phyloP scores from a whole-genome alignment of 371 early-diverging fungal genomes.

The Mucor ambiguus region DNA sequence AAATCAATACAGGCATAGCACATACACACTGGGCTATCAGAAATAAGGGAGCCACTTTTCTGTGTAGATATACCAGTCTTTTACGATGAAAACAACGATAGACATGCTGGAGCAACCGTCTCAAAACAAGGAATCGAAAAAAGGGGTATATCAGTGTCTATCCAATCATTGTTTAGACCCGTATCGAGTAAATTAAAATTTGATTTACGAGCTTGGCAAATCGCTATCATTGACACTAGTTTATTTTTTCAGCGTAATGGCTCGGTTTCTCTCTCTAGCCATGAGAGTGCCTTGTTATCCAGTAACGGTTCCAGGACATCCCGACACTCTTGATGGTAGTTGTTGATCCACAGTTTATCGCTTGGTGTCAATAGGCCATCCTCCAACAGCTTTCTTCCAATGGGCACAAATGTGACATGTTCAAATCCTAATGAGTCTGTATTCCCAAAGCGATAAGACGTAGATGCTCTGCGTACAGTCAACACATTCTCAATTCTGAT shows the following conservation, averaged over 20 bases:
- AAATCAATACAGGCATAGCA: not conserved
- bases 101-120: not conserved
- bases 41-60: not conserved
- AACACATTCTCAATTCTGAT: constrained; percentile 97
- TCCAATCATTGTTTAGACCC: not conserved
- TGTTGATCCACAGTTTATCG: constrained; percentile 85
- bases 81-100: not conserved
- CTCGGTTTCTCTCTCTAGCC: constrained; percentile 76
- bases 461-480: constrained; percentile 63
- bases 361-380: constrained; percentile 55
- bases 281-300: constrained; percentile 63
- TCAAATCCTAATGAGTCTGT: constrained; percentile 84
- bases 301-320: constrained; percentile 76
- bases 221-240: no score
- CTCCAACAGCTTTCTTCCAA: constrained; percentile 76
- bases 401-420: constrained; percentile 87
- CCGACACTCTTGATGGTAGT: constrained; percentile 79
- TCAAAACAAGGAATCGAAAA: not conserved
- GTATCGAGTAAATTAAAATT: not conserved
- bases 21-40: not conserved
- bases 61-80: not conserved
- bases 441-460: constrained; percentile 76
- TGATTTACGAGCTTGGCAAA: no score
- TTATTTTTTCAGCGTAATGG: constrained; percentile 9
- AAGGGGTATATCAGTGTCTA: not conserved